Evolutionary conservation across 2,329 filamentous ascomycete genomes (phyloP).

Genomic region (Talaromyces atroroseus): DNA sequence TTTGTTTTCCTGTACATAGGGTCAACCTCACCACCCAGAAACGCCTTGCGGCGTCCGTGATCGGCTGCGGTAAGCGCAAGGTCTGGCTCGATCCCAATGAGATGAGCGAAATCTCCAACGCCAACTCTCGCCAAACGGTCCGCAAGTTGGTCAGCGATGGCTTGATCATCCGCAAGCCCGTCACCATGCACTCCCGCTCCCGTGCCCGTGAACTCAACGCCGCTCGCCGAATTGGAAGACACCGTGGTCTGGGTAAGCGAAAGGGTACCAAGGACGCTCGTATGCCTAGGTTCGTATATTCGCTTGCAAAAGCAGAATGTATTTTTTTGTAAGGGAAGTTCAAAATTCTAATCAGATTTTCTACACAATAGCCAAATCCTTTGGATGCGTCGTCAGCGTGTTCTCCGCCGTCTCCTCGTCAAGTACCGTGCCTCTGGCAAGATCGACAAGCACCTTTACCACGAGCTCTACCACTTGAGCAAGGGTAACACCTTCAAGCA

Average conservation of each 20-base stretch:
- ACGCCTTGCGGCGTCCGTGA: constrained; percentile 97
- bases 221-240: constrained; percentile 89
- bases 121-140: constrained; percentile 99
- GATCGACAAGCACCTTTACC: constrained; percentile 99
- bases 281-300: constrained; percentile 83
- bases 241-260: constrained; percentile 99
- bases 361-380: constrained; percentile 70
- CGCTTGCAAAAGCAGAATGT: constrained; percentile 1
- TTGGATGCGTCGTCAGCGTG: constrained; percentile 99
- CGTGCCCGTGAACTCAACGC: constrained; percentile 93
- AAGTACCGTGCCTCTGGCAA: constrained; percentile 99
- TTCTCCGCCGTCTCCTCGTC: constrained; percentile 97
- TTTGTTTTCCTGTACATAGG: constrained; percentile 51
- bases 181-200: constrained; percentile 98
- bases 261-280: constrained; percentile 99
- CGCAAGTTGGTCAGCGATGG: constrained; percentile 99
- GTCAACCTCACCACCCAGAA: constrained; percentile 99
- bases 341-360: constrained; percentile 8
- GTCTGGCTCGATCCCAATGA: constrained; percentile 99
- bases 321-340: constrained; percentile 16
- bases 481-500: constrained; percentile 99
- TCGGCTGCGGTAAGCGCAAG: constrained; percentile 99
- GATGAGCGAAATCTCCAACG: constrained; percentile 98
- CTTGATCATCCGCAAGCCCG: constrained; percentile 99
- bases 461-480: constrained; percentile 99